Percentiles rank a stretch among this genome's conserved stretches.
phyloP scores from a whole-genome alignment of 225 moss, liverwort and hornwort species.

The Sphagnum tenellum region DNA sequence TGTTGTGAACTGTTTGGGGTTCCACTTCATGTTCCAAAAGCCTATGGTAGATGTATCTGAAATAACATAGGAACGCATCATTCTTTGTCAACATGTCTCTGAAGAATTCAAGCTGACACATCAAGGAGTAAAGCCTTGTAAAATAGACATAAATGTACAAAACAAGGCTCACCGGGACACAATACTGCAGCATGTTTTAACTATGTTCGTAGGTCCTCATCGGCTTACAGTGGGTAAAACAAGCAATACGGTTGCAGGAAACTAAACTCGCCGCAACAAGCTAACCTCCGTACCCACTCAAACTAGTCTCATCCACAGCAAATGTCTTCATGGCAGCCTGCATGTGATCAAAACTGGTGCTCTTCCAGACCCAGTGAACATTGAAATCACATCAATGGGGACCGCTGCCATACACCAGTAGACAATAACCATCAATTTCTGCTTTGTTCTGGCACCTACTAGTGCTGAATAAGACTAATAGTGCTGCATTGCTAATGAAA shows the following conservation, averaged over 20 bases:
- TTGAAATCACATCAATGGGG: constrained; percentile 50
- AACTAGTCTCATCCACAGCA: constrained; percentile 55
- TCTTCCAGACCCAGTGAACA: constrained; percentile 59
- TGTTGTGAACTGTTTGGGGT: constrained; percentile 40
- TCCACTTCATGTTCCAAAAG: constrained; percentile 50
- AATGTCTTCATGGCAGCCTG: constrained; percentile 56
- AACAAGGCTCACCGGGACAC: not conserved
- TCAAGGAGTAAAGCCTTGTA: no score
- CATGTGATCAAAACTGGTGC: constrained; percentile 60
- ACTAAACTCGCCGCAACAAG: no score
- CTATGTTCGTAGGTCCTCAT: no score
- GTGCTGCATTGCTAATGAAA: no score
- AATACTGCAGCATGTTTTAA: no score
- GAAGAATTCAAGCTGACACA: no score
- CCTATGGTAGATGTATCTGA: constrained; percentile 53
- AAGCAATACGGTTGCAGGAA: no score
- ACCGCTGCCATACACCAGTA: constrained; percentile 21
- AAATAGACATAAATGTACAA: not conserved
- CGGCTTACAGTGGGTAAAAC: no score
- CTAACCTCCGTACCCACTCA: constrained; percentile 25
- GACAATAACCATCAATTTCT: no score
- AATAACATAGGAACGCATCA: not conserved
- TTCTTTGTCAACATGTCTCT: no score
- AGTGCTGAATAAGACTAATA: no score
- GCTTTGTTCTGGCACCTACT: no score